phyloP scores from a whole-genome alignment of 2,329 filamentous ascomycete species.

The Verticillium nonalfalfae region DNA sequence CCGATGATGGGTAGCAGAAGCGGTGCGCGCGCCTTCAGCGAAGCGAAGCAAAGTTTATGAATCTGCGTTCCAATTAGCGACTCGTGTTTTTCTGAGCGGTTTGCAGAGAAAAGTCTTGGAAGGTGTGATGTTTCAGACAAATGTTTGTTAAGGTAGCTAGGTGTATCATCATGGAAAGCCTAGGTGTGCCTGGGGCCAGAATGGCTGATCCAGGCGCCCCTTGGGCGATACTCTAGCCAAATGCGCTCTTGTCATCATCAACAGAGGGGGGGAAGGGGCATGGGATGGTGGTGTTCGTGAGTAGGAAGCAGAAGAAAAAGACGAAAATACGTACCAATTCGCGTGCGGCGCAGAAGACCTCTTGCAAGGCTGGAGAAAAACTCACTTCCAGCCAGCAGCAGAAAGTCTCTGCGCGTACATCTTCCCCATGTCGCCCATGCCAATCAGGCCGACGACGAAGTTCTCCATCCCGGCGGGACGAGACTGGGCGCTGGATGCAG shows the following conservation, averaged over 20 bases:
- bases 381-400: constrained; percentile 90
- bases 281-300: not conserved
- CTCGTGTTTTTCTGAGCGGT: not conserved
- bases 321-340: constrained; percentile 27
- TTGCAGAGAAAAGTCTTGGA: constrained; percentile 9
- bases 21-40: constrained; percentile 11
- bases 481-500: constrained; percentile 13
- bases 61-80: constrained; percentile 11
- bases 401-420: constrained; percentile 92
- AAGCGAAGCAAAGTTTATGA: constrained; percentile 22
- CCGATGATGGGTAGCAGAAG: not conserved
- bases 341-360: constrained; percentile 5
- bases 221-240: constrained; percentile 97
- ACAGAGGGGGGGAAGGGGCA: constrained; percentile 8
- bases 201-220: constrained; percentile 59
- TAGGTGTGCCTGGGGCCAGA: constrained; percentile 59
- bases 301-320: not conserved
- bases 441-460: constrained; percentile 87
- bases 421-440: constrained; percentile 99
- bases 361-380: constrained; percentile 12
- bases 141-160: constrained; percentile 87
- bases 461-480: constrained; percentile 49
- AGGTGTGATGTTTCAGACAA: constrained; percentile 64
- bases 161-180: constrained; percentile 95
- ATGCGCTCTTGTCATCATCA: constrained; percentile 99